phyloP scores from a whole-genome alignment of 2,329 filamentous ascomycete genomes.

The Scedosporium boydii region DNA sequence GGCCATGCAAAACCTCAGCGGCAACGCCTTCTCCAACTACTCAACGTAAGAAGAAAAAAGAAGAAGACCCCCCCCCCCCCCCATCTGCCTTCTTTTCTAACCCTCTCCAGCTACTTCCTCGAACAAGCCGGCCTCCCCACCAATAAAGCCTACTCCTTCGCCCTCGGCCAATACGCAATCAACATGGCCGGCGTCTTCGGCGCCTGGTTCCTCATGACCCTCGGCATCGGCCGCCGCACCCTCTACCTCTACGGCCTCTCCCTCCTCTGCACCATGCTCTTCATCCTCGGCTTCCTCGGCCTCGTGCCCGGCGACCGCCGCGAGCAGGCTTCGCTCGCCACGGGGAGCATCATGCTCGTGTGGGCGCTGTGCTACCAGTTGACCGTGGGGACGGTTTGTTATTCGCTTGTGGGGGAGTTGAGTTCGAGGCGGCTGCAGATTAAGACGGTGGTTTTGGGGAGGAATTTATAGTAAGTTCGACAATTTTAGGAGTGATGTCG shows the following conservation, averaged over 20 bases:
- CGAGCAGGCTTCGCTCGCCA: slow-evolving; percentile 58
- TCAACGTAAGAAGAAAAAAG: neutral
- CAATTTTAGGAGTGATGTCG: too few species aligned
- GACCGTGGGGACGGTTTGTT: slow-evolving; percentile 52
- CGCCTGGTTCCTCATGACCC: slow-evolving; percentile 32
- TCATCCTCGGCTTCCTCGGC: slow-evolving; percentile 47
- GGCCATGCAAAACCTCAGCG: slow-evolving; percentile 55
- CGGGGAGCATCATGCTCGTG: slow-evolving; percentile 68
- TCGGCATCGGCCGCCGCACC: slow-evolving; percentile 32
- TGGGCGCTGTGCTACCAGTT: slow-evolving; percentile 5
- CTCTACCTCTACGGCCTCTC: slow-evolving; percentile 35
- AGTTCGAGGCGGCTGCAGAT: slow-evolving; percentile 60
- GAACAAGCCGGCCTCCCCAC: slow-evolving; percentile 23
- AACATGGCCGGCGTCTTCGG: slow-evolving; percentile 31
- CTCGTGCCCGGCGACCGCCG: slow-evolving; percentile 55
- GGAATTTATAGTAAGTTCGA: slow-evolving; percentile 61
- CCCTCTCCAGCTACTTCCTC: slow-evolving; percentile 33
- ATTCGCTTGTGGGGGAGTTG: slow-evolving; percentile 78
- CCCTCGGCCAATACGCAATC: slow-evolving; percentile 29
- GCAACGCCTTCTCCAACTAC: slow-evolving; percentile 42
- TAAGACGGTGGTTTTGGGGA: slow-evolving; percentile 49
- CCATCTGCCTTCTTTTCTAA: neutral
- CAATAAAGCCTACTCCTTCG: slow-evolving; percentile 21
- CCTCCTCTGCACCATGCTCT: slow-evolving; percentile 32
- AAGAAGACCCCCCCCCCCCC: neutral